Conservation (phyloP, 164 flowering plant species). For the Santalum album region DNA sequence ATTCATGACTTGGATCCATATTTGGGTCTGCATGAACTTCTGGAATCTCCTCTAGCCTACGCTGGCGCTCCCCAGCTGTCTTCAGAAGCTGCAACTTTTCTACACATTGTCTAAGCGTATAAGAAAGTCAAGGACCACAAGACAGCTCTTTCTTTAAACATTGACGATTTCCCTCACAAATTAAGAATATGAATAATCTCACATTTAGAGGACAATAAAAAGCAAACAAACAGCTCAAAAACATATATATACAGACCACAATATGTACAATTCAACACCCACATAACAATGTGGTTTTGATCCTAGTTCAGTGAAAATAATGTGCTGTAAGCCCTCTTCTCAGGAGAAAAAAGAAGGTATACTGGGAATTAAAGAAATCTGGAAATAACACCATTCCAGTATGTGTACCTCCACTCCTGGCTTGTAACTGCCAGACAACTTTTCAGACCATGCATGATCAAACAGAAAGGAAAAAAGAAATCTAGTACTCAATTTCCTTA, state of each 20-base stretch:
- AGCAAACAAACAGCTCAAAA: too few relatives aligned
- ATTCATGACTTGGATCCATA: conserved; percentile 85
- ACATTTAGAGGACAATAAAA: too few relatives aligned
- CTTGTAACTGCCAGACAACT: not conserved
- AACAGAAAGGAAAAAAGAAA: not conserved
- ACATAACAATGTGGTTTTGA: too few relatives aligned
- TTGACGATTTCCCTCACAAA: not conserved
- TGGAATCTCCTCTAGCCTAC: conserved; percentile 77
- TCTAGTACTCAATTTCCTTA: not conserved
- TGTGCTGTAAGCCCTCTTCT: too few relatives aligned
- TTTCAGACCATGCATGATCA: not conserved
- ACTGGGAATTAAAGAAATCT: too few relatives aligned
- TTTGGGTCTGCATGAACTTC: conserved; percentile 82
- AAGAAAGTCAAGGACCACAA: conserved; percentile 52
- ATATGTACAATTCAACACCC: too few relatives aligned
- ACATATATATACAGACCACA: too few relatives aligned
- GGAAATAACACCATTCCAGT: too few relatives aligned
- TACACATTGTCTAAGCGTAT: conserved; percentile 89
- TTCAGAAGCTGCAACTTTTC: conserved; percentile 81
- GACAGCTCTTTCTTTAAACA: not conserved
- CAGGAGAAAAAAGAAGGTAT: too few relatives aligned
- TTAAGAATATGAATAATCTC: too few relatives aligned
- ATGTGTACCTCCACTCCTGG: not conserved
- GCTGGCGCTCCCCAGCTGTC: conserved; percentile 76
- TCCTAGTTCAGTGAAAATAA: too few relatives aligned